A percentile compares a stretch with the other conserved stretches of the same genome.
Evolutionary conservation across 2,329 filamentous ascomycete species (phyloP).

Genomic region (Exserohilum turcica): DNA sequence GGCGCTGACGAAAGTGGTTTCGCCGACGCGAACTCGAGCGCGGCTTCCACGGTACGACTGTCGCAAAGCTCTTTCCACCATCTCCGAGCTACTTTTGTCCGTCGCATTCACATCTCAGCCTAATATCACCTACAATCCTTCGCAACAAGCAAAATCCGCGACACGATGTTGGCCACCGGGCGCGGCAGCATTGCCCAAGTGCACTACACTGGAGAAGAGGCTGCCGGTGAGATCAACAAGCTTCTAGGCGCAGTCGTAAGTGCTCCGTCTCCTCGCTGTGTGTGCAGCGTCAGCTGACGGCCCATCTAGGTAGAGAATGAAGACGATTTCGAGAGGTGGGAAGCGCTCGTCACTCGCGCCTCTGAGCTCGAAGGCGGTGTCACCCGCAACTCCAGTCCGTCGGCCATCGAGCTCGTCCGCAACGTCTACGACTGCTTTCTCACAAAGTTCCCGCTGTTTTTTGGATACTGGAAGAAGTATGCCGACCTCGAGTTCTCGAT

Average conservation of each 20-base stretch:
- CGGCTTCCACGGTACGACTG: constrained; percentile 13
- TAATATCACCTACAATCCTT: constrained; percentile 2
- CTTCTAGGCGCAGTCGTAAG: constrained; percentile 78
- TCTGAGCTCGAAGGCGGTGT: constrained; percentile 89
- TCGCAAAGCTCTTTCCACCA: constrained; percentile 21
- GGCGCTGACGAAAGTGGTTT: constrained; percentile 20
- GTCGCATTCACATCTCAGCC: constrained; percentile 14
- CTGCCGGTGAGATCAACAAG: constrained; percentile 70
- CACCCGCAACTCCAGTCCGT: constrained; percentile 94
- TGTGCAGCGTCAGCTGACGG: constrained; percentile 15
- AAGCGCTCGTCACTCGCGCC: constrained; percentile 82
- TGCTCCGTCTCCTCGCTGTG: constrained; percentile 19
- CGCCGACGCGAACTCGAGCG: constrained; percentile 16
- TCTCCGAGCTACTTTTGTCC: constrained; percentile 6
- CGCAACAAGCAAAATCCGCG: constrained; percentile 2
- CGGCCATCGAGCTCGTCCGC: constrained; percentile 85
- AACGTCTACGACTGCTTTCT: constrained; percentile 91
- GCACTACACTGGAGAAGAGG: constrained; percentile 43
- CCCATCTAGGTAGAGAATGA: constrained; percentile 65
- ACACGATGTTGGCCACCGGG: constrained; percentile 36
- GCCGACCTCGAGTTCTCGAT: constrained; percentile 97
- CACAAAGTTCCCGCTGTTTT: constrained; percentile 90
- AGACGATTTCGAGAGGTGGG: constrained; percentile 94
- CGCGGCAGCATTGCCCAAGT: constrained; percentile 40
- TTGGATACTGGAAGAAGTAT: constrained; percentile 99